These are phyloP conservation scores for Scutellaria minor DNA, from an alignment of 257 asterid species.

Conservation along the genomic window DNA sequence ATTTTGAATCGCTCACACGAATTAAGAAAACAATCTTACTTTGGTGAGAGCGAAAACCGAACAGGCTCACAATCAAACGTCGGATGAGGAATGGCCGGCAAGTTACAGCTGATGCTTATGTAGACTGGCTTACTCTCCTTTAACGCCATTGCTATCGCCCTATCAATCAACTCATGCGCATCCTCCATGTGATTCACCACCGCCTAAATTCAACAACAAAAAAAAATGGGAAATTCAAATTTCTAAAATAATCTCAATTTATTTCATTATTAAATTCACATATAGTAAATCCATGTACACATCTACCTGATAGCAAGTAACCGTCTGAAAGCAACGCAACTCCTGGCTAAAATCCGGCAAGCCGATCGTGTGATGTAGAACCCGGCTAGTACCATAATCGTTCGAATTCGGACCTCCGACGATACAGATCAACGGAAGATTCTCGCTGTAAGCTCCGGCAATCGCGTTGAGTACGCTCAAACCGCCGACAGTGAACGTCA, in stretches of 20 bases:
- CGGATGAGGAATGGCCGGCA: conserved; percentile 76
- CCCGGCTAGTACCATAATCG: conserved; percentile 72
- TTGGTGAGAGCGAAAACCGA: conserved; percentile 70
- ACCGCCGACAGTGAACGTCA: conserved; percentile 86
- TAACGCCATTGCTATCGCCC: conserved; percentile 74
- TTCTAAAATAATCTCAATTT: neutral
- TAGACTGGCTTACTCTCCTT: conserved; percentile 91
- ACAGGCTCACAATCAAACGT: conserved; percentile 77
- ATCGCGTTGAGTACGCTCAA: conserved; percentile 79
- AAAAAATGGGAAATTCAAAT: neutral
- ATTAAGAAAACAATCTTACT: conserved; percentile 34
- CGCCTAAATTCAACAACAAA: conserved; percentile 49
- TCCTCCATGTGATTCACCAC: conserved; percentile 84
- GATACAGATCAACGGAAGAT: conserved; percentile 77
- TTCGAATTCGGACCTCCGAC: conserved; percentile 90
- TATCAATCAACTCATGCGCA: conserved; percentile 82
- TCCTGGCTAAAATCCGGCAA: conserved; percentile 84
- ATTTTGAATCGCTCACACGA: neutral
- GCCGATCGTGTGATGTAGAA: conserved; percentile 86
- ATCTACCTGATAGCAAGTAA: conserved; percentile 78
- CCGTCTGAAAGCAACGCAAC: conserved; percentile 83
- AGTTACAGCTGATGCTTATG: conserved; percentile 73
- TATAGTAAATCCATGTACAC: neutral
- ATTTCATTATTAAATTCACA: neutral
- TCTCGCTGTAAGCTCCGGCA: conserved; percentile 95